Percentiles rank a stretch among this genome's conserved stretches.
Evolutionary conservation across 176 grass and related monocot genomes (phyloP).

Genomic region (Ampelocalamus luodianensis): DNA sequence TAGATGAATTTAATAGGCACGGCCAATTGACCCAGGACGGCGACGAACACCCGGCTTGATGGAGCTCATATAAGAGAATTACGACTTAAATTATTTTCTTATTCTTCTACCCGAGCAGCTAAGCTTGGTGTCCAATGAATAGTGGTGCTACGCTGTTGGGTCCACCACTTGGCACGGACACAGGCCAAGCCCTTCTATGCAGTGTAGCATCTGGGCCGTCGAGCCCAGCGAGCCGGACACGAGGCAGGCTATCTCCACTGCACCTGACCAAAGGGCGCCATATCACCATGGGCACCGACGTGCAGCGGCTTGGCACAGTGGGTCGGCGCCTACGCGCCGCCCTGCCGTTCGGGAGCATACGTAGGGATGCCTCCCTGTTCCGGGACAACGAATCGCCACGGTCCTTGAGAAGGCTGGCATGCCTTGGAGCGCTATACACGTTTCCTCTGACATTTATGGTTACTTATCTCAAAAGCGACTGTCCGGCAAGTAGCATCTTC

Average conservation of each 20-base stretch:
- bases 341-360: neutral
- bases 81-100: too few species aligned
- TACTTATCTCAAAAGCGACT: slow-evolving; percentile 13
- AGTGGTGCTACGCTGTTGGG: too few species aligned
- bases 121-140: too few species aligned
- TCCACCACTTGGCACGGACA: neutral
- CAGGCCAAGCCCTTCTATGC: neutral
- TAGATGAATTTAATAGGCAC: too few species aligned
- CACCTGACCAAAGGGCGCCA: neutral
- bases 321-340: slow-evolving; percentile 25
- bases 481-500: neutral
- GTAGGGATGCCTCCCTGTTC: neutral
- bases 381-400: slow-evolving; percentile 36
- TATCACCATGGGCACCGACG: neutral
- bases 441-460: neutral
- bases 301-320: neutral
- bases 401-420: neutral
- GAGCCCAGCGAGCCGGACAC: neutral
- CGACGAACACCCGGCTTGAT: too few species aligned
- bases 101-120: too few species aligned
- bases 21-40: too few species aligned
- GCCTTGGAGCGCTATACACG: too few species aligned
- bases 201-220: neutral
- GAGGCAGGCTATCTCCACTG: slow-evolving; percentile 1
- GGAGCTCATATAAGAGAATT: too few species aligned